A percentile compares a stretch with the other conserved stretches of the same genome.
Conservation (phyloP, 208 protist genomes). For the Acanthamoeba lenticulata region DNA sequence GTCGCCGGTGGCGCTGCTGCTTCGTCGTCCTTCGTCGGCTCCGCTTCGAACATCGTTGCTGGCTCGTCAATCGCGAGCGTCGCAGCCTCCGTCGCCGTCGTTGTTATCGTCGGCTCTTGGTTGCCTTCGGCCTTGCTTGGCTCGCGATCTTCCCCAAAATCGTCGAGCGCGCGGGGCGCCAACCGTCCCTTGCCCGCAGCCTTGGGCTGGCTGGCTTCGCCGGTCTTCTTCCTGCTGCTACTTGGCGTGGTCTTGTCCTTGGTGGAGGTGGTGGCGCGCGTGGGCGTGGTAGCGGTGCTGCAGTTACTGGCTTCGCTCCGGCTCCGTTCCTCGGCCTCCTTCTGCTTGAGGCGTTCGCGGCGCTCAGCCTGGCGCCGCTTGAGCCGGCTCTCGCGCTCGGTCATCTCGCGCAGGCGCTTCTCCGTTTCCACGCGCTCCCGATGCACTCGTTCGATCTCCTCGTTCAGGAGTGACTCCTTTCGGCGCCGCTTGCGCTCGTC, state of each 20-base stretch:
- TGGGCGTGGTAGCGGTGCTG: not conserved
- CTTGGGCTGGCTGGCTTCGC: not conserved
- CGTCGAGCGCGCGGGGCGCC: not conserved
- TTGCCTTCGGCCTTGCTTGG: not conserved
- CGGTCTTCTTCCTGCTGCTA: not conserved
- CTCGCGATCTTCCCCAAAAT: no score
- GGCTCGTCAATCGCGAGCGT: no score
- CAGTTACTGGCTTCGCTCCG: not conserved
- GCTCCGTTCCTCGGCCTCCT: not conserved
- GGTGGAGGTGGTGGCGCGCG: not conserved
- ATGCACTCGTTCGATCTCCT: not conserved
- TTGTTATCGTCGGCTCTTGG: not conserved
- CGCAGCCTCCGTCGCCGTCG: not conserved
- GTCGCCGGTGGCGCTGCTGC: no score
- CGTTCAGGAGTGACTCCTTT: constrained; percentile 1
- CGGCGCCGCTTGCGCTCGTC: not conserved
- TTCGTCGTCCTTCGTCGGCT: no score
- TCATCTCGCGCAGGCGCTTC: not conserved
- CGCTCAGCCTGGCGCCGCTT: constrained; percentile 14
- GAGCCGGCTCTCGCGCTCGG: constrained; percentile 3
- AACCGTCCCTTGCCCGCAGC: not conserved
- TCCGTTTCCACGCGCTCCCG: constrained; percentile 39
- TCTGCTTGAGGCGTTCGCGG: not conserved
- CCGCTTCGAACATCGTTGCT: no score
- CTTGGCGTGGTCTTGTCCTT: not conserved